Evolutionary conservation across 2,329 filamentous ascomycete species (phyloP).

Genomic region (Cercospora janseana): DNA sequence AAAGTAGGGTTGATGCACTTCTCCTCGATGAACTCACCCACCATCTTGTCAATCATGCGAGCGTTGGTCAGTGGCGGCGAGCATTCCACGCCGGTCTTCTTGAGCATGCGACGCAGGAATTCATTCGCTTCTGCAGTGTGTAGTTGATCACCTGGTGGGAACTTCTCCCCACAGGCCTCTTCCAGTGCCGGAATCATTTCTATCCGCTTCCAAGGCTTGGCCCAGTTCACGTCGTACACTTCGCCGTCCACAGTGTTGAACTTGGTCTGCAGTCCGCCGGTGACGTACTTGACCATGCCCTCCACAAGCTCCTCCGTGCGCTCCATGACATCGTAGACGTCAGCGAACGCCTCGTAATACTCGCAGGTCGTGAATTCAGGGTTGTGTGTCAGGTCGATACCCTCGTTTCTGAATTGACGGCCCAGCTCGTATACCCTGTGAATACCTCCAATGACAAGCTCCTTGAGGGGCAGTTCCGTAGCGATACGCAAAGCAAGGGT

Average conservation of each 20-base stretch:
- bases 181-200: slow-evolving; percentile 96
- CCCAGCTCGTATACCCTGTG: slow-evolving; percentile 96
- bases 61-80: slow-evolving; percentile 87
- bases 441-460: slow-evolving; percentile 88
- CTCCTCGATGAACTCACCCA: slow-evolving; percentile 90
- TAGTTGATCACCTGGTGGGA: slow-evolving; percentile 82
- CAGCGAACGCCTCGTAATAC: slow-evolving; percentile 85
- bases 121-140: slow-evolving; percentile 86
- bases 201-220: slow-evolving; percentile 85
- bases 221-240: slow-evolving; percentile 91
- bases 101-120: slow-evolving; percentile 78
- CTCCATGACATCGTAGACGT: slow-evolving; percentile 87
- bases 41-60: slow-evolving; percentile 91
- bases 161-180: slow-evolving; percentile 85
- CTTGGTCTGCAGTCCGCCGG: slow-evolving; percentile 57
- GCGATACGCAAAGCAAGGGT: slow-evolving; percentile 93
- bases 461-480: slow-evolving; percentile 95
- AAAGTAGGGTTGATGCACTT: slow-evolving; percentile 92
- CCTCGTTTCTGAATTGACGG: slow-evolving; percentile 92
- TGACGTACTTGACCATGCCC: slow-evolving; percentile 81
- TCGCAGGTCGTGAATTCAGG: slow-evolving; percentile 97
- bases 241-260: slow-evolving; percentile 87
- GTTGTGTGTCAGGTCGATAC: slow-evolving; percentile 91
- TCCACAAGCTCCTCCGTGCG: slow-evolving; percentile 92
- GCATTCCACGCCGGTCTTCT: slow-evolving; percentile 90